Evolutionary conservation across 139 green algal species (phyloP), one percentile per base, ranked within the genome.

Genomic region (Volvox africanus): DNA sequence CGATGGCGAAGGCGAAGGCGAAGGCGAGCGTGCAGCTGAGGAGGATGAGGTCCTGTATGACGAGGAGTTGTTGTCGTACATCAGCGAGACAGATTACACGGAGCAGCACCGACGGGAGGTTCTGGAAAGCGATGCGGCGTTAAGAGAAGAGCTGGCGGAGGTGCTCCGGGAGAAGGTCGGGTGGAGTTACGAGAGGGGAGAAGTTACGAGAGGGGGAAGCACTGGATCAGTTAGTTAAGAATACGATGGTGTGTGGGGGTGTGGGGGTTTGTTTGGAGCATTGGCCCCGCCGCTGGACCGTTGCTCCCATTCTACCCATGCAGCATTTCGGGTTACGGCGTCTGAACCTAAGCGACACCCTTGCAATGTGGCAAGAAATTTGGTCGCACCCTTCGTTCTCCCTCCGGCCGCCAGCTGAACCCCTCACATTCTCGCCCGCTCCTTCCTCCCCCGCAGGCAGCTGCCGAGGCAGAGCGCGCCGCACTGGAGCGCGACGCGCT

Each of bases 41-140:
- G 87, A 91, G 79, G 88, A 92, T 36, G 88, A 92, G 79, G 88
- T 92, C 28, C 37, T 92, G 65, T 92, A 88, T 62, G 88, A 92
- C 61, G 88, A 88, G 79, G 88, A 92, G 79, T 78, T 92, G 35
- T n/a, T 88, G 79, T 84, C 73, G 30, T 90, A 90, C 73, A 90
- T 90, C n/a, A 83, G 86, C 32, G 86, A 90, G n/a, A 83, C 86
- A 44, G 86, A 90, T n/a, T 90, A 83, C 73, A 37, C 50, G 71
- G 86, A 88, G 79, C 67, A 82, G 88, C 79, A 77, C 24, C 79
- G 67, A n/a, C 85, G 85, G 55, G 86, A 84, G 32, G 76, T 79
- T 22, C 76, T 86, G 75, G 61, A 86, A 61, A 91, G 87, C 87
- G 76, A 91, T 18, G 87, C 61, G 55, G 76, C 76, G 87, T 62